Base-by-base conservation (phyloP, 805 yeast species). In the Millerozyma miso region DNA sequence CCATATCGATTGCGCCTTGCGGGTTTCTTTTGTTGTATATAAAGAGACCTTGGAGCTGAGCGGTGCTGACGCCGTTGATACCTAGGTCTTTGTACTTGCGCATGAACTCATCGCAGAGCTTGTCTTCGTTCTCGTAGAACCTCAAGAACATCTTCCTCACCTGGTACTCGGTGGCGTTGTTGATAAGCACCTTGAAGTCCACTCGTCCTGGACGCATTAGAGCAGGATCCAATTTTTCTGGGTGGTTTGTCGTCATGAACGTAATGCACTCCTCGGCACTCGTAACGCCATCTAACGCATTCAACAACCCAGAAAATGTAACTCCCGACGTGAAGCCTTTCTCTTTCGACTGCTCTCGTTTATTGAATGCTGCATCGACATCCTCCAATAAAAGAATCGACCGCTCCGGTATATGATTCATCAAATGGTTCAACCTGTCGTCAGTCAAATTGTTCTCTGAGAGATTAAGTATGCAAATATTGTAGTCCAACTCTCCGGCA, bases 181-280 rank as follows among this genome's bases (percentile, higher is more conserved):
- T 93, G 33, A 93, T 78, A 55, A 83, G 69, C 16, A 81, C 83
- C 64, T 88, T 88, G 62, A 74, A 81, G 59, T 93, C 99, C 26
- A 93, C 83, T 63, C 99, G 76, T 2, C 99, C 99, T 0, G 99
- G 99, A 50, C 99, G 76, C 60, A 93, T 67, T 35, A 93, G 74
- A 0, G 99, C 99, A 1, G 97, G 88, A 56, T 93, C 99, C 32
- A 93, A 70, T 49, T 80, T 80, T 49, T 93, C 98, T 0, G 97
- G 97, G 58, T 93, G 99, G 63, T 93, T 93, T 16, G 99, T 91
- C 16, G 99, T 93, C 99, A 93, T 93, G 63, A 93, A 93, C 0
- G 97, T 91, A 29, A 93, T 75, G 37, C 96, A 85, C 58, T 93
- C 98, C 58, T 93, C 99, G 1, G 97, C 96, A 20, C 96, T 87